A percentile compares a stretch with the other conserved stretches of the same genome.
Conservation (phyloP, 129 eudicot species). For the Escallonia rubra region DNA sequence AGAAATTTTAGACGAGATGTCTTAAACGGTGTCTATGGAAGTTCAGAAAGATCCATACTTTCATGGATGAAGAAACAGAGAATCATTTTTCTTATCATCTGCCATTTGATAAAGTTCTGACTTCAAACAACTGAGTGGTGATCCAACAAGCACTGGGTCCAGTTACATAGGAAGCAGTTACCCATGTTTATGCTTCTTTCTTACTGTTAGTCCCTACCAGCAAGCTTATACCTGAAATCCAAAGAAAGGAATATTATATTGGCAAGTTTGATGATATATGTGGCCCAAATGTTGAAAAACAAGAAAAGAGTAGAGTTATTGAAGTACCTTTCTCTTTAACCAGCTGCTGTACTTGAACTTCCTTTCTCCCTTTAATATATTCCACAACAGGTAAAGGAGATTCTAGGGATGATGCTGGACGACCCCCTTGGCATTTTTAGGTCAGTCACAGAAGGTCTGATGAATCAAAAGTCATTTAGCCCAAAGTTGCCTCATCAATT, state of each 20-base stretch:
- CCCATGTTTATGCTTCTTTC: neutral
- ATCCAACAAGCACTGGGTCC: neutral
- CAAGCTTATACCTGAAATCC: neutral
- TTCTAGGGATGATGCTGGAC: slow-evolving; percentile 62
- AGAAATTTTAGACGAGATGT: no score
- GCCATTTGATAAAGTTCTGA: no score
- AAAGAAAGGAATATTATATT: slow-evolving; percentile 41
- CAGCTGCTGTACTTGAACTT: slow-evolving; percentile 58
- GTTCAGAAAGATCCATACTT: no score
- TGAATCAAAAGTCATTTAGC: slow-evolving; percentile 45
- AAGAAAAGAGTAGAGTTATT: slow-evolving; percentile 8
- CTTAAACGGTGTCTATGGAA: no score
- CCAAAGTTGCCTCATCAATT: slow-evolving; percentile 50
- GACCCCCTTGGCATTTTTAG: slow-evolving; percentile 27
- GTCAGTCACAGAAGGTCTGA: slow-evolving; percentile 33
- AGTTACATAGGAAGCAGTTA: neutral
- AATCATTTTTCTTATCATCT: no score
- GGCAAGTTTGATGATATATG: slow-evolving; percentile 30
- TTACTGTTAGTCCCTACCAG: neutral
- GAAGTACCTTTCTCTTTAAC: slow-evolving; percentile 41
- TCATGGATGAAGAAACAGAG: no score
- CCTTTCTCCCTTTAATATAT: slow-evolving; percentile 62
- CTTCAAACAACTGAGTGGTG: neutral
- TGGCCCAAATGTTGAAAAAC: slow-evolving; percentile 71
- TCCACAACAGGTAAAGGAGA: slow-evolving; percentile 63